Evolutionary conservation across 2,329 filamentous ascomycete genomes (phyloP).

Genomic region (Ophiocordyceps unilateralis): DNA sequence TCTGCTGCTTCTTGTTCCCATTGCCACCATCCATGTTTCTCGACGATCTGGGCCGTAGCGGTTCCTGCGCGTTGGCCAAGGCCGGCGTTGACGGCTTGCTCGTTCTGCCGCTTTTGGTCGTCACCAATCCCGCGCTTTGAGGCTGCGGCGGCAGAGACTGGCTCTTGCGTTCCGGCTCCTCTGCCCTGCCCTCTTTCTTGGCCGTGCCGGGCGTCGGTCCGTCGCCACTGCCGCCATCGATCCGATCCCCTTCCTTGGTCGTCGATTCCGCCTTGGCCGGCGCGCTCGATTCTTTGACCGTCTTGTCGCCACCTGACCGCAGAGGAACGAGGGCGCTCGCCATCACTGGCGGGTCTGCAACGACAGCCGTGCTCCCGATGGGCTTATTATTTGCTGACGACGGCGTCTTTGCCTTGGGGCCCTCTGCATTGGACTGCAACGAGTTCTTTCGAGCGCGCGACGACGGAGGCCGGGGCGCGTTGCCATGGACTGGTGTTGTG

Average conservation of each 20-base stretch:
- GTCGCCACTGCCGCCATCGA: constrained; percentile 9
- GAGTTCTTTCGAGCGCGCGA: constrained; percentile 64
- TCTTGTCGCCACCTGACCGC: constrained; percentile 26
- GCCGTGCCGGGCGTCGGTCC: constrained; percentile 11
- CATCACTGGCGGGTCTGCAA: constrained; percentile 16
- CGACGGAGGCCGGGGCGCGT: constrained; percentile 42
- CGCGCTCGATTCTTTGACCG: constrained; percentile 27
- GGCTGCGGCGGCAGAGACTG: constrained; percentile 28
- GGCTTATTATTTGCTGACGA: constrained; percentile 45
- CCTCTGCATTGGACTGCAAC: constrained; percentile 40
- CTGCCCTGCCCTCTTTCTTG: constrained; percentile 26
- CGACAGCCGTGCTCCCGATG: constrained; percentile 28
- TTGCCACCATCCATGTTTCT: constrained; percentile 23
- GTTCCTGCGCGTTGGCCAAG: constrained; percentile 40
- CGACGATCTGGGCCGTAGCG: constrained; percentile 34
- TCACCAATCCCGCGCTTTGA: constrained; percentile 26
- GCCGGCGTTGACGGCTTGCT: constrained; percentile 52
- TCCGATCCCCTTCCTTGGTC: constrained; percentile 16
- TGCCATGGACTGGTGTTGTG: constrained; percentile 42
- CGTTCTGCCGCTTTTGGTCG: constrained; percentile 47
- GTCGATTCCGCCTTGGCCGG: constrained; percentile 14
- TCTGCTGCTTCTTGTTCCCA: constrained; percentile 40
- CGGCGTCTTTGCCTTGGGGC: constrained; percentile 32
- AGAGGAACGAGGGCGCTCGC: constrained; percentile 9
- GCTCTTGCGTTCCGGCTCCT: constrained; percentile 19